These are phyloP conservation scores for Candida mattraensis DNA, from an alignment of 805 yeast species.

Conservation along the genomic window DNA sequence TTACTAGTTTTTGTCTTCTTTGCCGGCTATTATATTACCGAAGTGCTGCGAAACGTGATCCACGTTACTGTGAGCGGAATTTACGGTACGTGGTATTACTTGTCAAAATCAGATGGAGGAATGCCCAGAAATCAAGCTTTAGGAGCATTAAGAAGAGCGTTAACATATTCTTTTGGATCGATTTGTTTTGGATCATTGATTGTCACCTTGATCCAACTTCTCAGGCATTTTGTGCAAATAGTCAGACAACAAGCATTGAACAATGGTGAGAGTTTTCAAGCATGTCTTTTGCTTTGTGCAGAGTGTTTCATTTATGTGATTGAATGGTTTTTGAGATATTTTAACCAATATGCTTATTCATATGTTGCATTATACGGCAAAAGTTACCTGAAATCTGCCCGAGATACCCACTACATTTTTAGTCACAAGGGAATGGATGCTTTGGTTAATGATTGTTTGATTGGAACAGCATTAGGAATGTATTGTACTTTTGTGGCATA, in stretches of 20 bases:
- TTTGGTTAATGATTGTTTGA: slow-evolving; percentile 77
- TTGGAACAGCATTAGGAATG: slow-evolving; percentile 73
- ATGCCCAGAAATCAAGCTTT: slow-evolving; percentile 77
- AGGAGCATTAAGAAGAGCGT: slow-evolving; percentile 73
- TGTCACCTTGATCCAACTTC: slow-evolving; percentile 71
- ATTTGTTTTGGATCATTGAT: slow-evolving; percentile 78
- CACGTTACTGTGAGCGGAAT: slow-evolving; percentile 84
- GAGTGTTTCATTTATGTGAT: slow-evolving; percentile 25
- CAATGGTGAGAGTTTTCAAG: slow-evolving; percentile 21
- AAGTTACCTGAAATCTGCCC: slow-evolving; percentile 69
- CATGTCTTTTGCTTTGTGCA: slow-evolving; percentile 17
- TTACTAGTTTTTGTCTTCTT: slow-evolving; percentile 76
- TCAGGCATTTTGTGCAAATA: slow-evolving; percentile 53
- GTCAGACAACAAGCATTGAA: slow-evolving; percentile 40
- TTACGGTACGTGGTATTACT: slow-evolving; percentile 91
- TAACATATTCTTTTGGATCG: slow-evolving; percentile 86
- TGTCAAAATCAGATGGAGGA: slow-evolving; percentile 49
- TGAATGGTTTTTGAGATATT: slow-evolving; percentile 53
- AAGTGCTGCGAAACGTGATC: slow-evolving; percentile 75
- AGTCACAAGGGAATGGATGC: slow-evolving; percentile 84
- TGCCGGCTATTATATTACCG: slow-evolving; percentile 82
- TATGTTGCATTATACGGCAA: slow-evolving; percentile 89
- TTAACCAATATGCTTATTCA: slow-evolving; percentile 88
- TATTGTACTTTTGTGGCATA: slow-evolving; percentile 67
- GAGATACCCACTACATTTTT: slow-evolving; percentile 74